A percentile compares a stretch with the other conserved stretches of the same genome.
These are phyloP conservation scores for Penicillium sp. DNA, from an alignment of 2,329 filamentous ascomycete genomes.

Conservation along the genomic window DNA sequence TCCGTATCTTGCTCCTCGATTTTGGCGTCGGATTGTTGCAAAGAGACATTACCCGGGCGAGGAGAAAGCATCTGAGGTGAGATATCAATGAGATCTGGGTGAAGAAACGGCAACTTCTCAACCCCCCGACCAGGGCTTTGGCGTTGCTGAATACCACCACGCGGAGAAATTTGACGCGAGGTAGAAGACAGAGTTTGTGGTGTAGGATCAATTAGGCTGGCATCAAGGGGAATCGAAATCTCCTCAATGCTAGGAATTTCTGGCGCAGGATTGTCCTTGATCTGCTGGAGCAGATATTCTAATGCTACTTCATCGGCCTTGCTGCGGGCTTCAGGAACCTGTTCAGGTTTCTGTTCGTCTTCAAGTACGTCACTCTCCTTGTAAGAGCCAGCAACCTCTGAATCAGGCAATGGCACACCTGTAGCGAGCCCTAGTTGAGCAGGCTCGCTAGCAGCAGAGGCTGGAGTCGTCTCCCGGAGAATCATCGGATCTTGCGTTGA, in stretches of 20 bases:
- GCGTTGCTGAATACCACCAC: neutral
- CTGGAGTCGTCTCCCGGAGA: neutral
- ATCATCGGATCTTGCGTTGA: neutral
- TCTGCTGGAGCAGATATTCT: neutral
- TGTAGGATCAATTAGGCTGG: neutral
- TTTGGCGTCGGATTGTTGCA: neutral
- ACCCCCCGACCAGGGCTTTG: neutral
- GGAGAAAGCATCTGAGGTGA: neutral
- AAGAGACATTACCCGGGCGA: neutral
- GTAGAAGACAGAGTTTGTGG: neutral
- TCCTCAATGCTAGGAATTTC: neutral
- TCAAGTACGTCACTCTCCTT: neutral
- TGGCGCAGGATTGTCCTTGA: neutral
- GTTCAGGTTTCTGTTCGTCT: neutral
- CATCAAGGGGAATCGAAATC: neutral
- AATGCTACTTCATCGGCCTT: neutral
- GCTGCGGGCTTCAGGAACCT: neutral
- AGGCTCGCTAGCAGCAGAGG: neutral
- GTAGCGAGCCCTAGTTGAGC: neutral
- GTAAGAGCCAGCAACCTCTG: neutral
- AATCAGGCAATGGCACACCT: neutral
- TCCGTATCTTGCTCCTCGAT: neutral
- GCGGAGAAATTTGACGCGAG: neutral
- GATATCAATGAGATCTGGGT: slow-evolving; percentile 5
- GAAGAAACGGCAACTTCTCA: neutral